Evolutionary conservation across 768 basidiomycete species (phyloP), one percentile per base, ranked within the genome.

Genomic region (Postia placenta): DNA sequence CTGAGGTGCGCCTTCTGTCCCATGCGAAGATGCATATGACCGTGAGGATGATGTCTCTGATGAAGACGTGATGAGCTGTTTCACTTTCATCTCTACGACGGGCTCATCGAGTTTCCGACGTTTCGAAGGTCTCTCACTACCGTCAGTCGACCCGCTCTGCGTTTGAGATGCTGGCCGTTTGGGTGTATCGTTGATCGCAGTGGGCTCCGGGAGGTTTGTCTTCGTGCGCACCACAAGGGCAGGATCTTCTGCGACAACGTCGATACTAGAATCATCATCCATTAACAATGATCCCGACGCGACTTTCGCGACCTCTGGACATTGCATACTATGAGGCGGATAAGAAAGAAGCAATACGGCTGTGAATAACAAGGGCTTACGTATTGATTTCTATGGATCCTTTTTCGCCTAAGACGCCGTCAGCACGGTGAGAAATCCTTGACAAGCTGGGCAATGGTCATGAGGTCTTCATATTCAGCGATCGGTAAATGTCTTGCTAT

Each of bases 71-170:
- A 42, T 17, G n/a, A 33, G 11, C 38, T 19, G 38, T 4, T 20
- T 6, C 19, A 9, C 6, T 22, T 11, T 39, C 38, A 39, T 39
- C 38, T 9, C 33, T n/a, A 35, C 33, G 2, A 25, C 22, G 4
- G 47, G 25, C 5, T 45, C 40, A 7, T 44, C 51, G 0, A 55
- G 27, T 35, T 27, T 48, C 15, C 54, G 50, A 19, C 37, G 48
- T 44, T 55, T 55, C 11, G 39, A n/a, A 2, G 50, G 47, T n/a
- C 50, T 45, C 5, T 39, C 43, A n/a, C n/a, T n/a, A n/a, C n/a
- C n/a, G n/a, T n/a, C n/a, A n/a, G n/a, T n/a, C n/a, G n/a, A n/a
- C n/a, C n/a, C n/a, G n/a, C n/a, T n/a, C n/a, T n/a, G n/a, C n/a
- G n/a, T n/a, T n/a, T n/a, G n/a, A n/a, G n/a, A n/a, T n/a, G n/a